Conservation (phyloP, 192 early-diverging fungal species). For the Paraglomus occultum region DNA sequence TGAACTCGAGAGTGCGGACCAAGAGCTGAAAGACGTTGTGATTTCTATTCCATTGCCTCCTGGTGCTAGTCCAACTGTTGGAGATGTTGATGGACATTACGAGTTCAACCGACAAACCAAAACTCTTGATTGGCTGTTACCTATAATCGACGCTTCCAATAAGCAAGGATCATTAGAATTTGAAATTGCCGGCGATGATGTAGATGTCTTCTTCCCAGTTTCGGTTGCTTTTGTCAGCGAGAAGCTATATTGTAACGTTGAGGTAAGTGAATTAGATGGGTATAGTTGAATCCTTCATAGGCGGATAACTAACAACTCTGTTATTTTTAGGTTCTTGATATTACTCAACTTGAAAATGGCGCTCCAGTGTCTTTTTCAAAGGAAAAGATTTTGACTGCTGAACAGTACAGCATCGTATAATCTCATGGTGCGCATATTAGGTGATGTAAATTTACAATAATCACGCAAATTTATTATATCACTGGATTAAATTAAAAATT, state of each 20-base stretch:
- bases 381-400: slow-evolving; percentile 65
- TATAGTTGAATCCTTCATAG: background rate
- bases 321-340: slow-evolving; percentile 50
- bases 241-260: slow-evolving; percentile 73
- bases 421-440: background rate
- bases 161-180: slow-evolving; percentile 84
- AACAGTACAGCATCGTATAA: slow-evolving; percentile 83
- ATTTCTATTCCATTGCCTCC: slow-evolving; percentile 88
- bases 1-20: slow-evolving; percentile 72
- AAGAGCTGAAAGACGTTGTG: slow-evolving; percentile 83
- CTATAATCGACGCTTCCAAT: slow-evolving; percentile 76
- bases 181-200: slow-evolving; percentile 71
- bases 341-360: slow-evolving; percentile 54
- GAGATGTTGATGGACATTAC: slow-evolving; percentile 82
- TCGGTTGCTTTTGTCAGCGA: slow-evolving; percentile 71
- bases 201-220: slow-evolving; percentile 85
- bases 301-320: background rate
- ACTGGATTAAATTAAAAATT: too few relatives aligned
- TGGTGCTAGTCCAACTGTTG: slow-evolving; percentile 67
- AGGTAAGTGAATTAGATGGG: slow-evolving; percentile 42
- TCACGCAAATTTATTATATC: too few relatives aligned
- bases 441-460: too few relatives aligned
- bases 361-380: slow-evolving; percentile 69
- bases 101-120: slow-evolving; percentile 67
- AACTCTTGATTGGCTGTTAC: slow-evolving; percentile 83